phyloP scores from a whole-genome alignment of 73 alveolate genomes.

The Tetrahymena borealis region DNA sequence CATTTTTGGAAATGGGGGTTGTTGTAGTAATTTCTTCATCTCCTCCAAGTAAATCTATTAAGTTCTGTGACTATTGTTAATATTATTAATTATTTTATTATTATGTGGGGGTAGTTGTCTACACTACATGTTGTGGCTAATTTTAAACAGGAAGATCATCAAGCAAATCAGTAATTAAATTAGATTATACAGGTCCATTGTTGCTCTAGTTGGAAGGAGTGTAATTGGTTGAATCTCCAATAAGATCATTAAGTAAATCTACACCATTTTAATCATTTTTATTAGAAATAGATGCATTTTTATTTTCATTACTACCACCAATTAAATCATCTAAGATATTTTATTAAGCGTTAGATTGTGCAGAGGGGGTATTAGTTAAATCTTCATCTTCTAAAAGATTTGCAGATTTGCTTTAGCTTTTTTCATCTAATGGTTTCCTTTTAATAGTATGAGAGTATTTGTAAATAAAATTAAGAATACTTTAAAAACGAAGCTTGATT shows the following conservation, averaged over 20 bases:
- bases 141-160: not conserved
- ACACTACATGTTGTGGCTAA: not conserved
- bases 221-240: not conserved
- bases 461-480: no score
- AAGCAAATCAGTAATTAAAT: not conserved
- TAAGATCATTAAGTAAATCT: not conserved
- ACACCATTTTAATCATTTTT: not conserved
- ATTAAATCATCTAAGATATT: not conserved
- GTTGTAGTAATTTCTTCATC: not conserved
- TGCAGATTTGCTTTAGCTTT: not conserved
- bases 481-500: no score
- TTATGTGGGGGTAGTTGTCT: not conserved
- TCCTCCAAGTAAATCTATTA: not conserved
- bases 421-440: not conserved
- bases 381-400: not conserved
- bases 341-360: not conserved
- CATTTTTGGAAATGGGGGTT: not conserved
- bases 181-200: not conserved
- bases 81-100: not conserved
- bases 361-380: not conserved
- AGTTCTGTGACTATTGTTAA: not conserved
- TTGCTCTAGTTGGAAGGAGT: not conserved
- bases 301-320: not conserved
- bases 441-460: no score
- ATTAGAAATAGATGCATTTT: not conserved